Base-by-base conservation (phyloP, 176 grass and related monocot species). In the Phoenix roebelenii region DNA sequence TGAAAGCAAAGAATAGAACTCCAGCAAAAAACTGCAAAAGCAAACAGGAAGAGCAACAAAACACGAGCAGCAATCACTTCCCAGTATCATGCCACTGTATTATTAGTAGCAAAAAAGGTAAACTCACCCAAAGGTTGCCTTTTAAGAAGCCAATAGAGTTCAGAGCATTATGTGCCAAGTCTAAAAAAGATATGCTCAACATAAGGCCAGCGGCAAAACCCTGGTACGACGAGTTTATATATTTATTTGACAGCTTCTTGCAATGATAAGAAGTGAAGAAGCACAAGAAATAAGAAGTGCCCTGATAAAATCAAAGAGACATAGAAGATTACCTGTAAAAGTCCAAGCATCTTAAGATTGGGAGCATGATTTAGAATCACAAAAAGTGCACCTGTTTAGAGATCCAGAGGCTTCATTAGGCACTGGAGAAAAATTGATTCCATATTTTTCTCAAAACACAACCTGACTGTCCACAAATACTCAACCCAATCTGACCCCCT, bases 101-200 rank as follows among this genome's bases (percentile, higher is more conserved):
- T 50, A 39, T 69, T 59, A 29, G 63, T 7, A 67, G 22, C 18
- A 65, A 56, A 52, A 7, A 63, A 20, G 12, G 7, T 44, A 12
- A 44, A 60, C 83, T 80, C 50, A 91, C 93, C 93, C 93, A 97
- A 54, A 97, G 76, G 55, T 91, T 97, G 17, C 87, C 87, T 78
- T 88, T 97, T 63, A 97, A 79, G 82, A 97, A 97, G 5, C 93
- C 93, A 78, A 97, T 84, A 68, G 84, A 88, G 61, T 91, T 97
- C 39, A 97, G 48, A n/a, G 93, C 80, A 57, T 91, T 97, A 63
- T 97, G 93, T 59, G 93, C 81, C 84, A 97, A 71, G 53, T 97
- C 93, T 62, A 97, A 79, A 62, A 97, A 97, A 28, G 93, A 97
- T 52, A 97, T 91, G 80, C 84, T 83, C 76, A 97, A 51, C 87